phyloP scores from a whole-genome alignment of 441 rosid species.

The California macrophylla region DNA sequence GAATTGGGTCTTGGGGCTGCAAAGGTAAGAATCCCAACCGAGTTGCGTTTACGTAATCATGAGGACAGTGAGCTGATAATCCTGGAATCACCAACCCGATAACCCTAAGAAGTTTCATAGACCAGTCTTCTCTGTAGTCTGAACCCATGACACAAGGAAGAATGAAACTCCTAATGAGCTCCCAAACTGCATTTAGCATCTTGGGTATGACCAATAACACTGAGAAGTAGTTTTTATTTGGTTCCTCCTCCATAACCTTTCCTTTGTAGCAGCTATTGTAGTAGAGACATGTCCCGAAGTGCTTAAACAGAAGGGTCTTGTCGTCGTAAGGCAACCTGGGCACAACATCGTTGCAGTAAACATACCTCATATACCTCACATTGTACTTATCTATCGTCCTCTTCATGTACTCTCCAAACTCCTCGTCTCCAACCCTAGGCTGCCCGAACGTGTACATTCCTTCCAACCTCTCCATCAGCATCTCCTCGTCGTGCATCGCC shows the following conservation, averaged over 20 bases:
- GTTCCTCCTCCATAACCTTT: constrained; percentile 46
- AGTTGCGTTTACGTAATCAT: constrained; percentile 52
- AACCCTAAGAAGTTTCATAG: constrained; percentile 31
- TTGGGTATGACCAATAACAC: constrained; percentile 22
- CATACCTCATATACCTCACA: constrained; percentile 39
- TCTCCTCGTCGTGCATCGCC: constrained; percentile 35
- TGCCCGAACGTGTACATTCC: constrained; percentile 61
- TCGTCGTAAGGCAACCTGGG: constrained; percentile 63
- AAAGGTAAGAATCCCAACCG: constrained; percentile 29
- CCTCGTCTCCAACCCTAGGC: constrained; percentile 56
- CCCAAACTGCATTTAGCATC: constrained; percentile 32
- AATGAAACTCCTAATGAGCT: constrained; percentile 52
- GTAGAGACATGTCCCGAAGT: constrained; percentile 51
- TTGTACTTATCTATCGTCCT: constrained; percentile 23
- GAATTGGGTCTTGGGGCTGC: not conserved
- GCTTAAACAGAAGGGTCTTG: constrained; percentile 50
- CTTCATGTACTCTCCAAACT: constrained; percentile 41
- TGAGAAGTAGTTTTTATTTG: constrained; percentile 44
- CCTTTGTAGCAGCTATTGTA: constrained; percentile 35
- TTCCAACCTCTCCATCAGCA: constrained; percentile 38
- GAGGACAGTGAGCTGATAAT: constrained; percentile 43
- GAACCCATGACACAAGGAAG: constrained; percentile 32
- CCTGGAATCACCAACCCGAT: constrained; percentile 52
- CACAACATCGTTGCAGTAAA: constrained; percentile 51
- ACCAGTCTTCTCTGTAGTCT: constrained; percentile 42